Base-by-base conservation (phyloP, 1,284 basidiomycete species). In the Trametes sp. region DNA sequence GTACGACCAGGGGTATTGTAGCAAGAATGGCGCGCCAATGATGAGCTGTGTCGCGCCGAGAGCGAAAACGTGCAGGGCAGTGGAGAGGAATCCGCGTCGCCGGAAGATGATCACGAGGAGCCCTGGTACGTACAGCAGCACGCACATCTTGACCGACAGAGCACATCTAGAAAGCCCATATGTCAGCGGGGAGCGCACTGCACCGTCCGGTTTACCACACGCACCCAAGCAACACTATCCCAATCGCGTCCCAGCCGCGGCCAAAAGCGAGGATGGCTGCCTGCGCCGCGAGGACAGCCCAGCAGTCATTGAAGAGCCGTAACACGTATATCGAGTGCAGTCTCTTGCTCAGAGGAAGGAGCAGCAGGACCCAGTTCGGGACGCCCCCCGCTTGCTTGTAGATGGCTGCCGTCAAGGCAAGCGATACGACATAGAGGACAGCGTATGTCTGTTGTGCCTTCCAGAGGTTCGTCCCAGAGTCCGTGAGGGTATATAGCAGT, bases 121-220 rank as follows among this genome's bases (percentile, higher is more conserved):
- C 4, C 92, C 95, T 1, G 97, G 97, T 1, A 98, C 78, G 78
- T 96, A 98, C n/a, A 99, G 84, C 19, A 99, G 78, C 38, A 92
- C 87, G 48, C 94, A 98, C 98, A 99, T 99, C 79, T 99, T 99
- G 69, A 98, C 84, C 2, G 95, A 96, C 5, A 99, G 76, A 0
- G 95, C 96, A 9, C 87, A 76, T 68, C 96, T 98, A 68, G 33
- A 59, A 60, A 59, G 29, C 48, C 49, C 38, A 31, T 35, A 56
- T 48, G 35, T 21, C 19, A 29, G 35, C 23, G 24, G 24, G 2
- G 26, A 24, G 16, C 14, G 14, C 14, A 36, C 4, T 4, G 44
- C 24, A 16, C 14, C 24, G 7, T 28, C 11, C 1, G 16, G 42
- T 16, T n/a, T n/a, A 5, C 8, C 23, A n/a, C 23, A 77, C 87